Conservation (phyloP, 805 yeast species). For the Maudiozyma pseudohumilis region DNA sequence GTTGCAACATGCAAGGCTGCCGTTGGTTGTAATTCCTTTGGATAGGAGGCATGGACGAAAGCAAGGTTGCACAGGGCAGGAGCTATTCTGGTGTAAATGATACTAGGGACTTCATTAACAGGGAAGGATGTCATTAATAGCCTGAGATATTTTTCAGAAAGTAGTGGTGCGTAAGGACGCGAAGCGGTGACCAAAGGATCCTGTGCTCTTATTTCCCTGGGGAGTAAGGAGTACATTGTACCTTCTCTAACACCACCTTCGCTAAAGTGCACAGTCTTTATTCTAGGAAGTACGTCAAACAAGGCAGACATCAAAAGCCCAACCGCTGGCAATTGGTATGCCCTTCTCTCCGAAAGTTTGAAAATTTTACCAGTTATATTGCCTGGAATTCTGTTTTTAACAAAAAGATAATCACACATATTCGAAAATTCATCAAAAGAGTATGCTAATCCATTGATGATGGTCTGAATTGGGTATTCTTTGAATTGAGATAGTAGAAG, state of each 20-base stretch:
- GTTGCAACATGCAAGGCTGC: constrained; percentile 66
- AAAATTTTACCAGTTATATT: constrained; percentile 38
- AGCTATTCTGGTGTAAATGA: constrained; percentile 48
- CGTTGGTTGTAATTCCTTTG: constrained; percentile 65
- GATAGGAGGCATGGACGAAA: constrained; percentile 67
- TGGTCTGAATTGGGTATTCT: constrained; percentile 58
- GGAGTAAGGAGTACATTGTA: constrained; percentile 51
- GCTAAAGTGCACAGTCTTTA: constrained; percentile 55
- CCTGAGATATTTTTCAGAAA: constrained; percentile 46
- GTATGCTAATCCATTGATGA: constrained; percentile 60
- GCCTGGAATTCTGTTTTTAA: constrained; percentile 40
- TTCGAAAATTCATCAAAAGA: constrained; percentile 42
- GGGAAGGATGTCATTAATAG: constrained; percentile 52
- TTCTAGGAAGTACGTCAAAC: constrained; percentile 47
- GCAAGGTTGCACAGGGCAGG: constrained; percentile 68
- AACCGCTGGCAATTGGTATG: constrained; percentile 60
- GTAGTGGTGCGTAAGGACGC: constrained; percentile 59
- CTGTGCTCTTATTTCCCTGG: constrained; percentile 46
- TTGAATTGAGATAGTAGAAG: constrained; percentile 41
- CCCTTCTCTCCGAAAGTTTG: constrained; percentile 56
- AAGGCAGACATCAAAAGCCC: constrained; percentile 54
- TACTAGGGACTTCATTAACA: constrained; percentile 42
- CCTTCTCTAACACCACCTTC: constrained; percentile 80
- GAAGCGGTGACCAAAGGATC: constrained; percentile 67
- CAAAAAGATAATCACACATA: constrained; percentile 41